Evolutionary conservation across 2,329 filamentous ascomycete genomes (phyloP), one percentile per base, ranked within the genome.

Genomic region (Xylariomycetidae sp.): DNA sequence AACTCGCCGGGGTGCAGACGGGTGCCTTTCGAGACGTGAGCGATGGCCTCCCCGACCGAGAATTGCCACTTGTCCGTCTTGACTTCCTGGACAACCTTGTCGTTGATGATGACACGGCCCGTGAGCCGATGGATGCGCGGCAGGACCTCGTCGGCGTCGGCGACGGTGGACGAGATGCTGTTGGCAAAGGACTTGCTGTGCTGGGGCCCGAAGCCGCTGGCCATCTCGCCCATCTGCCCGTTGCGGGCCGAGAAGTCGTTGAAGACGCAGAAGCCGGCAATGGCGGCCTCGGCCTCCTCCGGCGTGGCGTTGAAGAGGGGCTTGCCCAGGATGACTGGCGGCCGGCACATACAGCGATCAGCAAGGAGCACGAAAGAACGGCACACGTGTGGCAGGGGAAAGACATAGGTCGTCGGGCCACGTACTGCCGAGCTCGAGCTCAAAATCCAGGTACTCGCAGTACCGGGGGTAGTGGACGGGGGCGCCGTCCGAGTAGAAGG

Each of bases 161-260:
- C 43, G 6, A 52, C 43, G 10, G 25, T 33, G 5, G 47, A 42
- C 8, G 49, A 52, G 4, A 52, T 47, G 30, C 44, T 46, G 35
- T 50, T 52, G 22, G 49, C 49, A 17, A 52, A 52, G 20, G 43
- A 29, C 35, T 52, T 52, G 42, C 43, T 47, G 28, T 49, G 43
- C 23, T 51, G 49, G 6, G 49, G 49, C 6, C 49, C 49, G 26
- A 52, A 48, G 5, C 47, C 48, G 25, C 48, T 50, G 7, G 36
- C 25, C 49, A 52, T 51, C 38, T 52, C 49, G 4, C 26, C 39
- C 42, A 49, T 42, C 35, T 52, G 49, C 14, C 16, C 34, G 29
- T 52, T 47, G 19, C 49, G 42, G 17, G 22, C 47, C 12, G 47
- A 50, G 34, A 51, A 52, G 29, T 52, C 49, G 17, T 52, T 52